Base-by-base conservation (phyloP, 352 stramenopile genomes). In the Globisporangium ultimum region DNA sequence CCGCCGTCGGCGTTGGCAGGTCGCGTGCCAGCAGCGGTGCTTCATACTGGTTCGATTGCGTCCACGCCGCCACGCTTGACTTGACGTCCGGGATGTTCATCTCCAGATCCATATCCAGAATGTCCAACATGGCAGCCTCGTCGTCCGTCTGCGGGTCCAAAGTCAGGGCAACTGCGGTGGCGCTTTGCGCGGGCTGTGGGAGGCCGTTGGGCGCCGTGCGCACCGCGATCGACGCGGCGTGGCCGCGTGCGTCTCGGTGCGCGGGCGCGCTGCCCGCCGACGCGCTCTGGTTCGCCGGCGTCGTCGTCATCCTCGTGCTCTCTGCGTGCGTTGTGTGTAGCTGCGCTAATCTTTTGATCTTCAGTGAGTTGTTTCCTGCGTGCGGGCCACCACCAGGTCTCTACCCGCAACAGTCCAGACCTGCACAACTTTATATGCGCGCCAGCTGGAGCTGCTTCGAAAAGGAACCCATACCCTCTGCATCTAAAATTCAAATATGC, bases 331-430 rank as follows among this genome's bases (percentile, higher is more conserved):
- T 38, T 62, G 48, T 36, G 28, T 42, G 28, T 63, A 63, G 58
- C 58, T 62, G 55, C 56, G 56, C 56, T 58, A 58, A 63, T 63
- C 58, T 63, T 55, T 61, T 63, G 49, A 57, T 63, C 58, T 48
- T 50, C 20, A 48, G 42, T 49, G 42, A 34, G 50, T 62, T 56
- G 50, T 62, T 56, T 57, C 56, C 48, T 11, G 28, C 28, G 28
- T 56, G 56, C 48, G 4, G 54, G 34, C 56, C 48, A 62, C 50
- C 2, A 21, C 50, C 50, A 56, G 20, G 50, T 56, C 50, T 56
- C 50, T 56, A 56, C 50, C 34, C 50, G 22, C 43, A 56, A 6
- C 48, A 42, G 28, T 18, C 36, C 2, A 21, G 4, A 40, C 12
- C n/a, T 17, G 46, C n/a, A 51, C 18, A 12, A 51, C 18, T 15